Evolutionary conservation across 768 basidiomycete species (phyloP).

Genomic region (Russula griseocarnosa): DNA sequence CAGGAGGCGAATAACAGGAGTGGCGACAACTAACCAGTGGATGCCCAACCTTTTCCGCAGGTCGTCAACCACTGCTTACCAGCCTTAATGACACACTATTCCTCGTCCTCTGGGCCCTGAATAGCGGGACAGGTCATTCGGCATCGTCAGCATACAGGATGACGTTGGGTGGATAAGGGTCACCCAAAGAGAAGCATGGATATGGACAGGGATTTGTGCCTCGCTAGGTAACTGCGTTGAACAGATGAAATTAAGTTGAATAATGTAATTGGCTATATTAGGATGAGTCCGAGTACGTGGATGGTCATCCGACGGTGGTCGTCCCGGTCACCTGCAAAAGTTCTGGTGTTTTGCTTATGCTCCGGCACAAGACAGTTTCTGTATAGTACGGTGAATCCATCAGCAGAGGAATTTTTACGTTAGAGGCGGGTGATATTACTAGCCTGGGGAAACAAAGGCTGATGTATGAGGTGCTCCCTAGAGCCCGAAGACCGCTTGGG

Average conservation of each 20-base stretch:
- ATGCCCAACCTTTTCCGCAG: not conserved
- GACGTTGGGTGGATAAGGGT: not conserved
- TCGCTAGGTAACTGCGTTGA: not conserved
- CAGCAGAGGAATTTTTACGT: not conserved
- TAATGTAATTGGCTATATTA: not conserved
- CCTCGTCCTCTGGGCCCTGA: not conserved
- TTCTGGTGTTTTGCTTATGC: not conserved
- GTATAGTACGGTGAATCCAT: not conserved
- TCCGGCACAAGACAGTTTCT: slow-evolving; percentile 5
- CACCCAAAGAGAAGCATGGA: not conserved
- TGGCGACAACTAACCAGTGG: not conserved
- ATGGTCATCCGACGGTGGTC: not conserved
- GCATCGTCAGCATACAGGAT: not conserved
- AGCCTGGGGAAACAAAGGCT: not conserved
- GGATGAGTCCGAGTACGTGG: not conserved
- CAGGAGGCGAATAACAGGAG: not conserved
- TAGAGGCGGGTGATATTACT: not conserved
- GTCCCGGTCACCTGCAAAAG: not conserved
- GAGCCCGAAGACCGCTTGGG: not conserved
- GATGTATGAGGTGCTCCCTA: not conserved
- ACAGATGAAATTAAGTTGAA: not conserved
- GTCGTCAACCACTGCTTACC: not conserved
- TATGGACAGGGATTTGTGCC: not conserved
- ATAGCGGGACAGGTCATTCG: not conserved
- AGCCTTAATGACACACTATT: not conserved